Conservation (phyloP, 1,284 basidiomycete species). For the Hemileia vastatrix region DNA sequence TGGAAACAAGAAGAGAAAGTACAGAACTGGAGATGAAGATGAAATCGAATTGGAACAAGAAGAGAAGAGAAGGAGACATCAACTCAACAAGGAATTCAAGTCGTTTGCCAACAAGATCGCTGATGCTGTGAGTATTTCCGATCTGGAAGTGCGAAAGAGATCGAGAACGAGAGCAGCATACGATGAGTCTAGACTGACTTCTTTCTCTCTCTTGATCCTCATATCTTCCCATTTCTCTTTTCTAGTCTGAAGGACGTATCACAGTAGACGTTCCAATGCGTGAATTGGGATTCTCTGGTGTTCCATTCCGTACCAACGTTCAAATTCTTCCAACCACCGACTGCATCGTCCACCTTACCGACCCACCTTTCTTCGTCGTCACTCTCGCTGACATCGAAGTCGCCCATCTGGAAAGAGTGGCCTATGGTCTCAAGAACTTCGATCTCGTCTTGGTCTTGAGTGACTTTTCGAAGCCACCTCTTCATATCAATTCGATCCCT, state of each 20-base stretch:
- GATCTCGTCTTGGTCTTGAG: conserved; percentile 94
- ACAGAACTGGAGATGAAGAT: conserved; percentile 95
- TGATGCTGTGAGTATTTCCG: conserved; percentile 56
- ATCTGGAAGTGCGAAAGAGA: neutral
- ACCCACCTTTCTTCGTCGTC: conserved; percentile 93
- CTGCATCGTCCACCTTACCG: conserved; percentile 88
- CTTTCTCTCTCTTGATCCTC: neutral
- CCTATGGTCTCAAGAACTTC: conserved; percentile 92
- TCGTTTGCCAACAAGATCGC: conserved; percentile 85
- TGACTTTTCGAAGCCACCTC: conserved; percentile 81
- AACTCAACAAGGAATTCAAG: conserved; percentile 92
- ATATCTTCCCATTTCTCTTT: neutral
- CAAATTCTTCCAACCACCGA: conserved; percentile 92
- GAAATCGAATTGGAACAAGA: conserved; percentile 99
- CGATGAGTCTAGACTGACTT: too few relatives aligned
- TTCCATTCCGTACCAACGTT: conserved; percentile 89
- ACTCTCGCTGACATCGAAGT: conserved; percentile 92
- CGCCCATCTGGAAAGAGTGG: conserved; percentile 91
- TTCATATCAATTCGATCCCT: conserved; percentile 91
- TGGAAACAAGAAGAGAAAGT: conserved; percentile 94
- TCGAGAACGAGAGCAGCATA: neutral
- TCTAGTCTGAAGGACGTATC: conserved; percentile 65
- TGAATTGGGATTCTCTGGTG: conserved; percentile 92
- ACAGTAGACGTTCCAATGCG: conserved; percentile 95
- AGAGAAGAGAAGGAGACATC: conserved; percentile 75